phyloP scores from a whole-genome alignment of 2,329 filamentous ascomycete genomes.

The Pseudomassariella vexata region DNA sequence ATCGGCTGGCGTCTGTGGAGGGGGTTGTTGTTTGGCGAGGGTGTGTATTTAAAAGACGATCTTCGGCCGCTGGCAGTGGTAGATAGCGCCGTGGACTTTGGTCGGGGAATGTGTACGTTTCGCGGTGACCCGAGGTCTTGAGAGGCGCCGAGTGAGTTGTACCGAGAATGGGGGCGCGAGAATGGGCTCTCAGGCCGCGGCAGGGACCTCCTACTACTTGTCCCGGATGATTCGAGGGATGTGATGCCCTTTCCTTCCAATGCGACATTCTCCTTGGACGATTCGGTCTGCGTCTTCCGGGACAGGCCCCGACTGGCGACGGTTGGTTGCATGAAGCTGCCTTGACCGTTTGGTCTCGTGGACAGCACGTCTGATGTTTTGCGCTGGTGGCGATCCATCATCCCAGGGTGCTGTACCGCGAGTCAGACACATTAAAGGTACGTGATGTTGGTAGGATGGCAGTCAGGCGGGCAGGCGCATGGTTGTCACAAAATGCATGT shows the following conservation, averaged over 20 bases:
- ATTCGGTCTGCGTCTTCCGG: slow-evolving; percentile 2
- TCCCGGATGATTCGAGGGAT: background rate
- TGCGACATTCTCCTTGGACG: slow-evolving; percentile 3
- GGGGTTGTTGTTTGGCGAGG: background rate
- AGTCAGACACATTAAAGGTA: background rate
- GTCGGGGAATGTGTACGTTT: slow-evolving; percentile 4
- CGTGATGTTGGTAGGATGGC: background rate
- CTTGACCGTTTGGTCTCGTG: slow-evolving; percentile 3
- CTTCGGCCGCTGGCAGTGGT: background rate
- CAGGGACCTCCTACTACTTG: background rate
- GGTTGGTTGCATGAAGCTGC: slow-evolving; percentile 1
- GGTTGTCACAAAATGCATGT: slow-evolving; percentile 5
- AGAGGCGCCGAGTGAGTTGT: background rate
- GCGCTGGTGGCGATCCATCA: slow-evolving; percentile 4
- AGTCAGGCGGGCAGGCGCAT: slow-evolving; percentile 4
- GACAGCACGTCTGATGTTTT: slow-evolving; percentile 3
- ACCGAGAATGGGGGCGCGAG: background rate
- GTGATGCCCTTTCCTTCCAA: background rate
- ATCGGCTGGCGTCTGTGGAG: slow-evolving; percentile 4
- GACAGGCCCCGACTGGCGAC: slow-evolving; percentile 1
- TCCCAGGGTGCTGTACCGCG: background rate
- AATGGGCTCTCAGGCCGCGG: slow-evolving; percentile 1
- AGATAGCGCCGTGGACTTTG: background rate
- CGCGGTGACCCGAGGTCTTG: slow-evolving; percentile 2
- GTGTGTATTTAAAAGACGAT: background rate